Evolutionary conservation across 2,329 filamentous ascomycete species (phyloP).

Genomic region (Ceratocystis alfenasii): DNA sequence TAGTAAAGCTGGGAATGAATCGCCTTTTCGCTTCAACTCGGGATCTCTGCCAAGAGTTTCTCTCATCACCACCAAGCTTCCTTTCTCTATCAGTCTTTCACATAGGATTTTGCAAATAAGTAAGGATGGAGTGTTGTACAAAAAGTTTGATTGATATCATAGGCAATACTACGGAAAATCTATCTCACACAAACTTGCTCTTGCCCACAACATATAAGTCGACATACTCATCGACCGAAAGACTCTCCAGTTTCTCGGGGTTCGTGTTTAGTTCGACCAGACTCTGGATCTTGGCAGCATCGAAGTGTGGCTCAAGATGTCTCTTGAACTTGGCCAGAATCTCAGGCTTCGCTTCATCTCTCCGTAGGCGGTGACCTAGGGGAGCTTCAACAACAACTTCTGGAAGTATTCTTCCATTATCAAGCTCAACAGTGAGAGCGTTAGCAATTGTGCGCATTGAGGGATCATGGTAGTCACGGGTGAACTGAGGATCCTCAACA

Average conservation of each 20-base stretch:
- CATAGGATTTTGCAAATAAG: background rate
- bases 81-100: too few relatives aligned
- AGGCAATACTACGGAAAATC: background rate
- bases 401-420: constrained; percentile 82
- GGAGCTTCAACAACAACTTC: constrained; percentile 91
- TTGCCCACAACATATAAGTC: constrained; percentile 61
- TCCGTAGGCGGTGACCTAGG: constrained; percentile 76
- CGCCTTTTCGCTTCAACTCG: constrained; percentile 8
- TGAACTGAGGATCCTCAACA: constrained; percentile 92
- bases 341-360: constrained; percentile 95
- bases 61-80: background rate
- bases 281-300: constrained; percentile 62
- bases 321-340: constrained; percentile 92
- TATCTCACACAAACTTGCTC: constrained; percentile 27
- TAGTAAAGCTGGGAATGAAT: background rate
- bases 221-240: constrained; percentile 85
- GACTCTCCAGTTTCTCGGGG: constrained; percentile 59
- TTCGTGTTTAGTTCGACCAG: constrained; percentile 71
- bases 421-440: constrained; percentile 84
- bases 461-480: constrained; percentile 89
- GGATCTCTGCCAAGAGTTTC: background rate
- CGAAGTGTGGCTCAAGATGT: constrained; percentile 75
- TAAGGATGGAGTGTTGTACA: background rate
- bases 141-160: background rate
- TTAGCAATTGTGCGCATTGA: constrained; percentile 92